A percentile compares a stretch with the other conserved stretches of the same genome.
Evolutionary conservation across 768 basidiomycete genomes (phyloP).

Genomic region (Tulasnella sp.): DNA sequence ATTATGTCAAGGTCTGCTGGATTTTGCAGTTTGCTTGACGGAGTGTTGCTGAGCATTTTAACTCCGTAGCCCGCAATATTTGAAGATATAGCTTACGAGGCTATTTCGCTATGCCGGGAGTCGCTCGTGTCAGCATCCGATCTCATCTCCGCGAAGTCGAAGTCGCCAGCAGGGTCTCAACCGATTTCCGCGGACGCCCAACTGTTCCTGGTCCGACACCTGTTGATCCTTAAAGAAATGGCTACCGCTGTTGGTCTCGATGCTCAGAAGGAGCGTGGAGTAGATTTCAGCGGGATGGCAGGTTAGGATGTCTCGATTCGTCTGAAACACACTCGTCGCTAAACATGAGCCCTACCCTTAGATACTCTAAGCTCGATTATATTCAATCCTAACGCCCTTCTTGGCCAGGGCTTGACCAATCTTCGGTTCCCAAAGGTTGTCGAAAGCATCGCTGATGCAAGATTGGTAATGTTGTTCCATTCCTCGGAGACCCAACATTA

Average conservation of each 20-base stretch:
- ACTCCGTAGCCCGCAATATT: constrained; percentile 78
- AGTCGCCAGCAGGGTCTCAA: neutral
- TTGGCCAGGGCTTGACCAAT: constrained; percentile 43
- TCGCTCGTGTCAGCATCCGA: constrained; percentile 73
- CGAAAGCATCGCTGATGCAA: constrained; percentile 65
- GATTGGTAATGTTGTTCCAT: constrained; percentile 49
- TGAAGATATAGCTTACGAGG: constrained; percentile 94
- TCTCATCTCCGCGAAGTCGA: constrained; percentile 49
- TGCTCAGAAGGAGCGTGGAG: constrained; percentile 43
- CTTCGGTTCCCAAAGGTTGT: constrained; percentile 55
- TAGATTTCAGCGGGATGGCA: constrained; percentile 53
- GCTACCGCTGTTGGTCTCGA: constrained; percentile 67
- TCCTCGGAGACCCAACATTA: neutral
- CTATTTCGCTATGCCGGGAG: constrained; percentile 72
- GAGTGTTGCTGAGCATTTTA: neutral
- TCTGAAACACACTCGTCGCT: neutral
- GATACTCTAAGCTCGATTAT: constrained; percentile 20
- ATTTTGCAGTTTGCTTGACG: neutral
- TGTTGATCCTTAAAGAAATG: constrained; percentile 89
- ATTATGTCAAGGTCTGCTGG: constrained; percentile 78
- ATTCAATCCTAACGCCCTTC: constrained; percentile 18
- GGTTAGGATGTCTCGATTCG: constrained; percentile 40
- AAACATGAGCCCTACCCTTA: neutral
- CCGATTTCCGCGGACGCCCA: constrained; percentile 55
- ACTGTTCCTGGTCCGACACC: constrained; percentile 85